Base-by-base conservation (phyloP, 1,284 basidiomycete genomes). In the Naganishia sp. region DNA sequence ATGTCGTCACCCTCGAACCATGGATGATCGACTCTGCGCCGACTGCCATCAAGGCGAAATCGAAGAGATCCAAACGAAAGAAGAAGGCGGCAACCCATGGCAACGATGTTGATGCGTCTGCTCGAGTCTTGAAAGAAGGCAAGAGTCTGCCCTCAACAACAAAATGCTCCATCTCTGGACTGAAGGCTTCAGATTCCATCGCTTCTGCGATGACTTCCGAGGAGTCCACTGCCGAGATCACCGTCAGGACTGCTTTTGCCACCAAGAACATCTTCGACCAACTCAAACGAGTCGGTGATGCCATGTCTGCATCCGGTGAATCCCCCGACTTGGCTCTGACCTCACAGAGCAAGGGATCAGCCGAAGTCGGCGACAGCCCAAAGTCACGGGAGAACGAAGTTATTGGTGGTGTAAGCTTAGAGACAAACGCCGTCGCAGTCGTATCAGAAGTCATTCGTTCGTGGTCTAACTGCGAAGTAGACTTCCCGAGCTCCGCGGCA, bases 61-160 rank as follows among this genome's bases (percentile, higher is more conserved):
- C 50, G 33, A 60, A 63, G 50, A 57, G 63, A 50, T 48, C 54
- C 42, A 54, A 55, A 21, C 23, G 28, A 53, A 55, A 44, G 56
- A 59, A 52, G 25, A 60, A 55, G 48, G n/a, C 48, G 6, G 48
- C 18, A 11, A 50, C n/a, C 31, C 11, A 42, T 2, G 36, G 49
- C 33, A 50, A 61, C 13, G 48, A 46, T 15, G 49, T 36, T 2
- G 21, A 21, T 3, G 36, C 59, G 25, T 39, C 36, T 39, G 36
- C 7, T 13, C 7, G 13, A 39, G 36, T 39, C 9, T 7, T 7
- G 10, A 9, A 13, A 7, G 13, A 9, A 39, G 36, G 13, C 13
- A 13, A 39, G 2, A 7, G 36, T 9, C 36, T 39, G 36, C 36
- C 13, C 2, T 2, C 7, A 10, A 10, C 13, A 9, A 13, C 36